These are phyloP conservation scores for Plasmodium sp. DNA, from an alignment of 169 alveolate species.

Conservation along the genomic window DNA sequence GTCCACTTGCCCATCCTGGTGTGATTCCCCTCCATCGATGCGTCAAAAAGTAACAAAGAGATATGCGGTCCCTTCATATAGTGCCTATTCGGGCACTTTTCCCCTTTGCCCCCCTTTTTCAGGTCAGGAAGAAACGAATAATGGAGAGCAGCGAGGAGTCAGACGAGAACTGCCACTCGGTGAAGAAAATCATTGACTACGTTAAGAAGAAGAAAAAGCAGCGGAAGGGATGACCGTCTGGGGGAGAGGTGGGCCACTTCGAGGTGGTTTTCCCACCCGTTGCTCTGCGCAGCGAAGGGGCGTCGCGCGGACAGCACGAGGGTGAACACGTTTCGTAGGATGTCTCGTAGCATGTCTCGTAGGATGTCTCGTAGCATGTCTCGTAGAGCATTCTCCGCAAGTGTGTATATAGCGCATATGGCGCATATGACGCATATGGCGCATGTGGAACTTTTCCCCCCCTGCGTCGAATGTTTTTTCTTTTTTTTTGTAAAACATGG, in stretches of 20 bases:
- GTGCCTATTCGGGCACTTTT: not conserved
- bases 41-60: not conserved
- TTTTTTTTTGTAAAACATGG: not conserved
- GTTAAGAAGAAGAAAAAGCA: conserved; percentile 32
- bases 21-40: not conserved
- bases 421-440: not conserved
- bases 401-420: not conserved
- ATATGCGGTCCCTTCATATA: not conserved
- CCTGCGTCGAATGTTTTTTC: not conserved
- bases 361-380: no score
- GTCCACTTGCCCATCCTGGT: not conserved
- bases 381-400: not conserved
- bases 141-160: conserved; percentile 58
- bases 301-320: not conserved
- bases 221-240: not conserved
- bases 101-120: not conserved
- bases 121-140: conserved; percentile 51
- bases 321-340: not conserved
- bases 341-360: not conserved
- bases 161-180: conserved; percentile 16
- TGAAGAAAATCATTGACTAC: conserved; percentile 15
- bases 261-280: not conserved
- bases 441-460: not conserved
- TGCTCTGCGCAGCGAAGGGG: not conserved
- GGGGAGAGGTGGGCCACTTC: not conserved